phyloP scores from a whole-genome alignment of 768 basidiomycete genomes.

The Pholiota molesta region DNA sequence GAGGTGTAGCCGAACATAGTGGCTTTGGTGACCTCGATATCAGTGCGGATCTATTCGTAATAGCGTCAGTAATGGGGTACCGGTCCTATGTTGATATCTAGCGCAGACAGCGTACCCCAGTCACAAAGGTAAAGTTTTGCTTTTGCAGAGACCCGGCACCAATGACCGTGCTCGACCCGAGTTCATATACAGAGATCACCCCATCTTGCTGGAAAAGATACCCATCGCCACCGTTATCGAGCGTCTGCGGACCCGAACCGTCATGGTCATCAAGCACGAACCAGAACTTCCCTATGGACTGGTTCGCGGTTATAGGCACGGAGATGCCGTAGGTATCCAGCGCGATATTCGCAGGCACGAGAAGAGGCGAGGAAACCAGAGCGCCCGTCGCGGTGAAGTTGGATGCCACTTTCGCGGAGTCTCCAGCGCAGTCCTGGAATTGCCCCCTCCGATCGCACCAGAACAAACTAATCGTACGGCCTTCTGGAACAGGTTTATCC shows the following conservation, averaged over 20 bases:
- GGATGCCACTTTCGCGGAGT: not conserved
- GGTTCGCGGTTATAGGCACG: not conserved
- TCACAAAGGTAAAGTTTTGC: not conserved
- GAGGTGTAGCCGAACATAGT: not conserved
- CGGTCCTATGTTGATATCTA: not conserved
- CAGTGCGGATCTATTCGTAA: not conserved
- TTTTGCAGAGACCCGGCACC: not conserved
- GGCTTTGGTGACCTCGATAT: not conserved
- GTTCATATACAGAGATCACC: not conserved
- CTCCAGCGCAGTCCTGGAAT: not conserved
- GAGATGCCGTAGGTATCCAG: not conserved
- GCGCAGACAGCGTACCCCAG: not conserved
- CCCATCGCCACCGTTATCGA: not conserved
- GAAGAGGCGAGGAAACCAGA: not conserved
- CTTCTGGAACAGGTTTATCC: not conserved
- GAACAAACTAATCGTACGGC: not conserved
- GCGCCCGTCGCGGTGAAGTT: not conserved
- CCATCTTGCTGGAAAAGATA: not conserved
- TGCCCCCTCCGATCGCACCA: not conserved
- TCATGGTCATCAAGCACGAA: not conserved
- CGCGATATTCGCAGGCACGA: not conserved
- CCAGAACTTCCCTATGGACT: not conserved
- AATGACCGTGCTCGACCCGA: not conserved
- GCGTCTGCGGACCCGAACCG: not conserved
- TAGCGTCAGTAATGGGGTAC: not conserved